Evolutionary conservation across 73 alveolate genomes (phyloP).

Genomic region (Paramecium caudatum): DNA sequence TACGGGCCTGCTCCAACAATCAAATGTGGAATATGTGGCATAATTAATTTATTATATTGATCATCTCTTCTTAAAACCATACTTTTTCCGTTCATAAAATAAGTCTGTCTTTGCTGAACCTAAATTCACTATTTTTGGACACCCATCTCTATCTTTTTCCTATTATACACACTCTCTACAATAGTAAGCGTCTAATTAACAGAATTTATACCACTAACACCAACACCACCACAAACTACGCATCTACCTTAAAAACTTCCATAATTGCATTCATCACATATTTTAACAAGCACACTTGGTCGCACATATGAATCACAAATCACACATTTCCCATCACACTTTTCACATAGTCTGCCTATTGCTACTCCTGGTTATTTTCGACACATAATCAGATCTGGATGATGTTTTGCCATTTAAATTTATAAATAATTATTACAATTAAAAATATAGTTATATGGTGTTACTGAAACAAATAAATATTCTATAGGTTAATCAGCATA

Average conservation of each 20-base stretch:
- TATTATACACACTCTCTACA: slow-evolving; percentile 95
- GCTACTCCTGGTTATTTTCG: slow-evolving; percentile 99
- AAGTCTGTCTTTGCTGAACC: slow-evolving; percentile 99
- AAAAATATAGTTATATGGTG: no score
- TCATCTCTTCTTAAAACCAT: slow-evolving; percentile 90
- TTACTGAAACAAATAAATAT: neutral
- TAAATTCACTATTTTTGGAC: slow-evolving; percentile 98
- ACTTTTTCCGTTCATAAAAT: slow-evolving; percentile 98
- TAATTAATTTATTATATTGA: neutral
- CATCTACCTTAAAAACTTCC: slow-evolving; percentile 98
- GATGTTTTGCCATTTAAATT: slow-evolving; percentile 96
- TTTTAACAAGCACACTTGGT: slow-evolving; percentile 94
- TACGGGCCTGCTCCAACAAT: slow-evolving; percentile 62
- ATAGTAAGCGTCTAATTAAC: slow-evolving; percentile 95
- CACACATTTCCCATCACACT: slow-evolving; percentile 99
- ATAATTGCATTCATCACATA: slow-evolving; percentile 96
- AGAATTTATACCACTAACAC: slow-evolving; percentile 82
- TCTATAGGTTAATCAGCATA: slow-evolving; percentile 32
- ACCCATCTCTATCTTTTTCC: slow-evolving; percentile 99
- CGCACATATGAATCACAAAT: slow-evolving; percentile 98
- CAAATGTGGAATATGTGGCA: slow-evolving; percentile 40
- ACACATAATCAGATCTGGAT: slow-evolving; percentile 99
- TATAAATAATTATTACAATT: slow-evolving; percentile 28
- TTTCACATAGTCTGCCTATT: slow-evolving; percentile 98
- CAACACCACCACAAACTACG: slow-evolving; percentile 98